Evolutionary conservation across 148 eudicot genomes (phyloP).

Genomic region (Silene uniflora): DNA sequence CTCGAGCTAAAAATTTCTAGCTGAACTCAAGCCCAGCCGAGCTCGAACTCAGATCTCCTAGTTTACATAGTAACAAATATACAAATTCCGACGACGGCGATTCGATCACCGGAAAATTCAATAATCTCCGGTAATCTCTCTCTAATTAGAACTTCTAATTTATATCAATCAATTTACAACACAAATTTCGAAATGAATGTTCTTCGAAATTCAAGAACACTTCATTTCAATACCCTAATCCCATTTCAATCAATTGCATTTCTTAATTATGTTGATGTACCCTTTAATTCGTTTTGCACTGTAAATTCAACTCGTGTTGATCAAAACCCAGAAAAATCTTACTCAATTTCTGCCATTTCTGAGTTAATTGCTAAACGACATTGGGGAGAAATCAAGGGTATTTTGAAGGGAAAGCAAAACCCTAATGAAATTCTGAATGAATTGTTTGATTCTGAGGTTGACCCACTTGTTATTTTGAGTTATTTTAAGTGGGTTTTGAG

Average conservation of each 20-base stretch:
- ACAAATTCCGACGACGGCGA: slow-evolving; percentile 10
- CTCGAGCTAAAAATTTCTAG: too few relatives aligned
- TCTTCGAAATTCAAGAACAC: slow-evolving; percentile 4
- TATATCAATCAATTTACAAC: neutral
- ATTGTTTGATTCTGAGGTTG: slow-evolving; percentile 28
- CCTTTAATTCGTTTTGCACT: slow-evolving; percentile 13
- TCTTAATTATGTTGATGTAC: neutral
- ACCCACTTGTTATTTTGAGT: slow-evolving; percentile 28
- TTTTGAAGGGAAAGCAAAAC: slow-evolving; percentile 13
- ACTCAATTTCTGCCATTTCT: slow-evolving; percentile 24
- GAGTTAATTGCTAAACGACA: slow-evolving; percentile 33
- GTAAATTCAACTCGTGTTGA: slow-evolving; percentile 9
- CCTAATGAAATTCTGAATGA: slow-evolving; percentile 28
- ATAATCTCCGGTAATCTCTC: neutral
- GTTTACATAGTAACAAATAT: too few relatives aligned
- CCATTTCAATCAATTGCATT: slow-evolving; percentile 3
- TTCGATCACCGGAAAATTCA: neutral
- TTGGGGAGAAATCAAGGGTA: slow-evolving; percentile 27
- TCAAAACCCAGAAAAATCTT: slow-evolving; percentile 19
- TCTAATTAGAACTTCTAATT: neutral
- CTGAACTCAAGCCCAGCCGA: too few relatives aligned
- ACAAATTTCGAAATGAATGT: slow-evolving; percentile 1
- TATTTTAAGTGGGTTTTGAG: slow-evolving; percentile 53
- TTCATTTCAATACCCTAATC: neutral
- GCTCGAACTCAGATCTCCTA: too few relatives aligned